phyloP scores from a whole-genome alignment of 2,329 filamentous ascomycete species.

The Botrytis medusae region DNA sequence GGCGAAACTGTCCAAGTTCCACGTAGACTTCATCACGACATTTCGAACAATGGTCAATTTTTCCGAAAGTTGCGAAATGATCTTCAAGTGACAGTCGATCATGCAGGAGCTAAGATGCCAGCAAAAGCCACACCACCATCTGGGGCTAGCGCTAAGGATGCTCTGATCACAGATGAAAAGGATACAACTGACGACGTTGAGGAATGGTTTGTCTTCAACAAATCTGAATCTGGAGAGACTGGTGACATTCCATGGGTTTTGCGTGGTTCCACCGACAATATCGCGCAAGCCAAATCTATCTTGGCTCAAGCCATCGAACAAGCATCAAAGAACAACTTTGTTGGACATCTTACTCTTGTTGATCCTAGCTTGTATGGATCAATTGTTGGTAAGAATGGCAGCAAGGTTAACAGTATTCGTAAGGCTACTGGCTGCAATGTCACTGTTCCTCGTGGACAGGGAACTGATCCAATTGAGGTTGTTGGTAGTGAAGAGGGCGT shows the following conservation, averaged over 20 bases:
- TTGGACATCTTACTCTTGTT: conserved; percentile 73
- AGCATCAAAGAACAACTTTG: conserved; percentile 66
- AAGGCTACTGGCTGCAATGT: conserved; percentile 92
- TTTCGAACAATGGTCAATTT: conserved; percentile 87
- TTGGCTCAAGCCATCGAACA: conserved; percentile 73
- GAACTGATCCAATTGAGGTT: conserved; percentile 84
- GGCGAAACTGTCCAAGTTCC: conserved; percentile 87
- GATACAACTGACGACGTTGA: conserved; percentile 64
- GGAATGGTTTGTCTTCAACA: conserved; percentile 80
- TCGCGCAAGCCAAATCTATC: conserved; percentile 76
- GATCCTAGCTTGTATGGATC: conserved; percentile 81
- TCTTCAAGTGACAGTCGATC: conserved; percentile 86
- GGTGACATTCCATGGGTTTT: conserved; percentile 89
- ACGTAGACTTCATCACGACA: conserved; percentile 74
- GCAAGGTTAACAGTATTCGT: conserved; percentile 89
- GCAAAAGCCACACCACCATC: conserved; percentile 61
- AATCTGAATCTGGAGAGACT: conserved; percentile 50
- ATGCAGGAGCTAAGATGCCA: conserved; percentile 77
- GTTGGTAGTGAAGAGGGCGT: conserved; percentile 75
- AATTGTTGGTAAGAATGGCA: conserved; percentile 85
- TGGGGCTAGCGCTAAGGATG: conserved; percentile 64
- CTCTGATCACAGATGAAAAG: conserved; percentile 89
- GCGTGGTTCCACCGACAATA: conserved; percentile 71
- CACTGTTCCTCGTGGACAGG: conserved; percentile 83
- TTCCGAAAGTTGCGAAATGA: conserved; percentile 89